A percentile compares a stretch with the other conserved stretches of the same genome.
These are phyloP conservation scores for Jatropha curcas DNA, from an alignment of 345 rosid genomes.

Conservation along the genomic window DNA sequence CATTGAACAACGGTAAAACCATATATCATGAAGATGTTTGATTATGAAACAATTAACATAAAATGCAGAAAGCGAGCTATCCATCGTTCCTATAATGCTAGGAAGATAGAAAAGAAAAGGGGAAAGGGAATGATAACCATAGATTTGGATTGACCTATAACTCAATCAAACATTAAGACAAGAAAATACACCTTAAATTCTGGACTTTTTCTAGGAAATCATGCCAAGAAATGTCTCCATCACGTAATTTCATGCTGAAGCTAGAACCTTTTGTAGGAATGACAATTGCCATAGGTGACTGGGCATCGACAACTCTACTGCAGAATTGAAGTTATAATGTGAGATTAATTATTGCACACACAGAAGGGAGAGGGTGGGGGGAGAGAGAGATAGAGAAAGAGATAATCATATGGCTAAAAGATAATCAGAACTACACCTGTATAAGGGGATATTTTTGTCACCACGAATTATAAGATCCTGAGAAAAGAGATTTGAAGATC, in stretches of 20 bases:
- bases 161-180: neutral
- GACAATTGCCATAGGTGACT: conserved; percentile 83
- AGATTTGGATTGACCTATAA: neutral
- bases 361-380: neutral
- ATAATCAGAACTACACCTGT: conserved; percentile 62
- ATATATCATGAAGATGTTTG: neutral
- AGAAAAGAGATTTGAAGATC: neutral
- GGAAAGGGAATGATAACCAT: neutral
- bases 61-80: neutral
- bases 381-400: conserved; percentile 7
- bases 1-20: neutral
- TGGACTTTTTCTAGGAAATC: conserved; percentile 60
- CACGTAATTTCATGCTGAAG: conserved; percentile 57
- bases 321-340: conserved; percentile 39
- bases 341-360: conserved; percentile 23
- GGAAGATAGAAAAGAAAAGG: neutral
- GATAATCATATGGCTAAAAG: conserved; percentile 5
- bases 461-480: conserved; percentile 93
- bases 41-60: too few relatives aligned
- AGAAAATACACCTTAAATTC: conserved; percentile 45
- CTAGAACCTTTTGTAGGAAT: conserved; percentile 58
- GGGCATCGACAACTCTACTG: conserved; percentile 90
- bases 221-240: conserved; percentile 79
- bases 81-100: neutral
- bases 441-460: conserved; percentile 77